These are phyloP conservation scores for Colletotrichum godetiae DNA, from an alignment of 2,329 filamentous ascomycete genomes.

Conservation along the genomic window DNA sequence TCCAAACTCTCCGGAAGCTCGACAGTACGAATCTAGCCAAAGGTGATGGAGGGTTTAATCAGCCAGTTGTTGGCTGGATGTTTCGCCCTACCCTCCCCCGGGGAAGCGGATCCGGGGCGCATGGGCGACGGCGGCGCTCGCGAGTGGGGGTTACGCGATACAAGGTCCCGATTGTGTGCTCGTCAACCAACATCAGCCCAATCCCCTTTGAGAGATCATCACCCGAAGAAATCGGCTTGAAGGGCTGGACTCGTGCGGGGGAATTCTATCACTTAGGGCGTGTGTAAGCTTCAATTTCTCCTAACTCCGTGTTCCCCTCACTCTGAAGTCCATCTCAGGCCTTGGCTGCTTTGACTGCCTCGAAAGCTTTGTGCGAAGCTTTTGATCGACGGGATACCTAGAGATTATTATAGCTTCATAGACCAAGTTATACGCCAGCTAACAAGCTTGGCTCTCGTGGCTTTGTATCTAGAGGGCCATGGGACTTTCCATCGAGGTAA, in stretches of 20 bases:
- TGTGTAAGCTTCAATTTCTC: not conserved
- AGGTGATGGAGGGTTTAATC: slow-evolving; percentile 5
- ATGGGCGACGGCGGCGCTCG: not conserved
- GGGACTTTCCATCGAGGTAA: not conserved
- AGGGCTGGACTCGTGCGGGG: not conserved
- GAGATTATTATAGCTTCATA: no score
- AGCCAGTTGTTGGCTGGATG: not conserved
- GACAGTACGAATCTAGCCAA: slow-evolving; percentile 2
- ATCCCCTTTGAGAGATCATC: slow-evolving; percentile 3
- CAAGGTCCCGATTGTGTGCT: slow-evolving; percentile 34
- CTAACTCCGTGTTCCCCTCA: not conserved
- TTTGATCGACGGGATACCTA: not conserved
- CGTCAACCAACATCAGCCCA: slow-evolving; percentile 10
- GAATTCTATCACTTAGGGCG: no score
- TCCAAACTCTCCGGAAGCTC: not conserved
- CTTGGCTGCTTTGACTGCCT: not conserved
- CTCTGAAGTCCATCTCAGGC: not conserved
- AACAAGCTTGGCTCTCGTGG: no score
- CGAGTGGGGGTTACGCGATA: slow-evolving; percentile 32
- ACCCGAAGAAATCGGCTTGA: not conserved
- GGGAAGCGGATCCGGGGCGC: slow-evolving; percentile 21
- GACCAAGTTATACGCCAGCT: no score
- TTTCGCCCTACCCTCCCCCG: not conserved
- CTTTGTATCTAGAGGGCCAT: not conserved
- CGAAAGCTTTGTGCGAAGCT: not conserved